phyloP scores from a whole-genome alignment of 805 yeast genomes.

The Zygosaccharomyces siamensis region DNA sequence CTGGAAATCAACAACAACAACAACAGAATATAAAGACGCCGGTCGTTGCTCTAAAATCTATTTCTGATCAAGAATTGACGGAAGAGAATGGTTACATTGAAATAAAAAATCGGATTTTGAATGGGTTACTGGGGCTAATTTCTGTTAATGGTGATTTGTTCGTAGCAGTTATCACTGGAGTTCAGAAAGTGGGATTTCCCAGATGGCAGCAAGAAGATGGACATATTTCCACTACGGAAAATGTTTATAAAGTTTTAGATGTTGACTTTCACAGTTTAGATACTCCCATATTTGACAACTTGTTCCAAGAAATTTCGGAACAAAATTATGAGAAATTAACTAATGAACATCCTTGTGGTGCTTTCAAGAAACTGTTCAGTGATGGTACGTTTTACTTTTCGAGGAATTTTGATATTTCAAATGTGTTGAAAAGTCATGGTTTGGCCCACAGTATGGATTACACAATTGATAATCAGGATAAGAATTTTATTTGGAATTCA shows the following conservation, averaged over 20 bases:
- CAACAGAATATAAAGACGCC: conserved; percentile 26
- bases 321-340: conserved; percentile 32
- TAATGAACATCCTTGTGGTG: conserved; percentile 73
- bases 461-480: conserved; percentile 51
- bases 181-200: conserved; percentile 54
- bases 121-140: conserved; percentile 61
- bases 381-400: conserved; percentile 89
- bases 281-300: conserved; percentile 48
- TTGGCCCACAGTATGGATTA: conserved; percentile 37
- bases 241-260: conserved; percentile 48
- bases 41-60: conserved; percentile 50
- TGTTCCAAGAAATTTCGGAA: conserved; percentile 25
- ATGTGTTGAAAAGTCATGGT: conserved; percentile 69
- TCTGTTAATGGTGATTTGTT: conserved; percentile 50
- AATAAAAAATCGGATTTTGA: conserved; percentile 33
- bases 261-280: conserved; percentile 64
- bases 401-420: conserved; percentile 84
- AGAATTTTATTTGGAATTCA: conserved; percentile 86
- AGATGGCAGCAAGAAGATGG: conserved; percentile 31
- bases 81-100: conserved; percentile 39
- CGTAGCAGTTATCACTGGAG: conserved; percentile 53
- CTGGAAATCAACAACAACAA: conserved; percentile 15
- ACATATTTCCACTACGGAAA: conserved; percentile 40
- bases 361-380: conserved; percentile 63
- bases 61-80: conserved; percentile 40